Evolutionary conservation across 306 rosid species (phyloP), one percentile per base, ranked within the genome.

Genomic region (Cucurbita maxima): DNA sequence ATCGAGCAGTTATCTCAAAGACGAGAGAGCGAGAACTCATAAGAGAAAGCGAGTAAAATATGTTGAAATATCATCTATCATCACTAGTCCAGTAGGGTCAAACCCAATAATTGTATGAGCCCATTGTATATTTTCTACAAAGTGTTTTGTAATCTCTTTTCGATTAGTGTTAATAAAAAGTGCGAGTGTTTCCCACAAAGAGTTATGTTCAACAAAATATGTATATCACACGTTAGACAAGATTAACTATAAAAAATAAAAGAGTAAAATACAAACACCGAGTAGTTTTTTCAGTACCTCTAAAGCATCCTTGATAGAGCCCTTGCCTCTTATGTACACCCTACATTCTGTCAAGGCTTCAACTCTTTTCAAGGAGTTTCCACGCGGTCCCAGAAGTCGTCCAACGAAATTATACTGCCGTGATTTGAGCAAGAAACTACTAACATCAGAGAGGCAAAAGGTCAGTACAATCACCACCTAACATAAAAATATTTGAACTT

Each of bases 371-470:
- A 92, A 77, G 40, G 97, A 92, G 80, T 92, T 92, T 19, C 97
- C 97, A 10, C 96, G 96, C 12, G 97, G 97, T 52, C 97, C 96
- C 79, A 92, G 76, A 84, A 92, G 90, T 75, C 96, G 94, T 75
- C 97, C 97, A 69, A 92, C 97, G 81, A 92, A 92, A 86, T 92
- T 92, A 81, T 85, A 92, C 97, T 92, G 89, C 84, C 76, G 77
- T 78, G 82, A 76, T 75, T 76, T 78, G 75, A 79, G 79, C 75
- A 56, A 78, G 77, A 75, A 62, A 72, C 72, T 59, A 74, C 36
- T 63, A 81, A 34, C 73, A 40, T 80, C 37, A 38, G 45, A 70
- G 45, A 76, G 67, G 75, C 52, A 78, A 76, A 60, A 77, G 5
- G 25, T 58, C 50, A 66, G 81, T 52, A 58, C 58, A 44, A 72